Conservation (phyloP, 129 eudicot species). For the Arctium minus region DNA sequence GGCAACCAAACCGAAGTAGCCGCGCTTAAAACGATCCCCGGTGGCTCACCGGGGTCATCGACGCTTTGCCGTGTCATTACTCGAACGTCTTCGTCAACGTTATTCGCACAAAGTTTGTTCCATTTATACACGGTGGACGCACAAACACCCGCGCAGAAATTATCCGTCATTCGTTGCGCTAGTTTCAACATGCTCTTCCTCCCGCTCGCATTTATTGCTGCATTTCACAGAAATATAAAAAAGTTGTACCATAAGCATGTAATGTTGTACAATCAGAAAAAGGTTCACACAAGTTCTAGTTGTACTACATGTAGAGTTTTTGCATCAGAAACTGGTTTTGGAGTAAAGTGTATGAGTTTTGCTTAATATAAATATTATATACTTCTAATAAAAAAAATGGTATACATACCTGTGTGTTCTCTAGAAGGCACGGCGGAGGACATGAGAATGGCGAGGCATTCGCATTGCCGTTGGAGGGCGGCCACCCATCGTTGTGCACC, state of each 20-base stretch:
- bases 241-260: conserved; percentile 2
- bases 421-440: conserved; percentile 61
- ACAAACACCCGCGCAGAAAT: conserved; percentile 91
- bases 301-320: background rate
- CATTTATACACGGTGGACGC: conserved; percentile 88
- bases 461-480: conserved; percentile 91
- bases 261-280: background rate
- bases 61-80: conserved; percentile 94
- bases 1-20: conserved; percentile 99
- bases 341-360: background rate
- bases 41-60: conserved; percentile 97
- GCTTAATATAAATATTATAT: background rate
- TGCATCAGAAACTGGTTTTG: background rate
- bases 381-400: background rate
- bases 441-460: conserved; percentile 93
- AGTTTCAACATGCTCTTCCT: conserved; percentile 94
- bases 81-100: conserved; percentile 80
- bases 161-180: conserved; percentile 92
- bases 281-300: background rate
- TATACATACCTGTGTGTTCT: conserved; percentile 53
- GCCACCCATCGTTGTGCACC: conserved; percentile 97
- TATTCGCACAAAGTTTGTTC: conserved; percentile 71
- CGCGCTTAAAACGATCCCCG: conserved; percentile 88
- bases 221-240: background rate
- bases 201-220: conserved; percentile 75